Percentiles rank a stretch among this genome's conserved stretches.
Conservation (phyloP, 768 basidiomycete species). For the Podaxis sp. region DNA sequence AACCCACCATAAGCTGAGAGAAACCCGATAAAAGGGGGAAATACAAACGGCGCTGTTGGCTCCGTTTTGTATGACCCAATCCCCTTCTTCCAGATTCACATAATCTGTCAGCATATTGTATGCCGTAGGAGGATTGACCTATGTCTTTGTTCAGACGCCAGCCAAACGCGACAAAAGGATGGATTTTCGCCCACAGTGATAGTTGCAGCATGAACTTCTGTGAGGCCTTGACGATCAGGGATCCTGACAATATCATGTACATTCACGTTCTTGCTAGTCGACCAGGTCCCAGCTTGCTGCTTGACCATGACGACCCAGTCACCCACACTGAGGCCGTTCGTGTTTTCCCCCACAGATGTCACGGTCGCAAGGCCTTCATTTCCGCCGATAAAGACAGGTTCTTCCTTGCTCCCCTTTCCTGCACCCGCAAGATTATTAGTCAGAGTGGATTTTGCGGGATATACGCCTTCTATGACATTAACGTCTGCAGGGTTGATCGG, state of each 20-base stretch:
- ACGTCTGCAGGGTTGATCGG: conserved; percentile 84
- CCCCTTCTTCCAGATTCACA: conserved; percentile 59
- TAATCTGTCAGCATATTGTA: conserved; percentile 80
- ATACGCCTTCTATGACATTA: conserved; percentile 82
- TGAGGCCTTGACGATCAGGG: conserved; percentile 45
- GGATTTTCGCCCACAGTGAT: conserved; percentile 53
- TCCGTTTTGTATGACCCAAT: conserved; percentile 87
- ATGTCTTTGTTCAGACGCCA: background rate
- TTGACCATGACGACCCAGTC: conserved; percentile 79
- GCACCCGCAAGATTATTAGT: conserved; percentile 33
- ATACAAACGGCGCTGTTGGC: conserved; percentile 75
- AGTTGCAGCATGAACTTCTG: conserved; percentile 70
- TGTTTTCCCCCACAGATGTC: conserved; percentile 50
- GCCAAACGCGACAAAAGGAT: background rate
- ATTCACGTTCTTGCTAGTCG: conserved; percentile 51
- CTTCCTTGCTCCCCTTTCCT: conserved; percentile 30
- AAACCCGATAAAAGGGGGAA: background rate
- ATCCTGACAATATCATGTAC: conserved; percentile 62
- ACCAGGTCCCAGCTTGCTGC: conserved; percentile 78
- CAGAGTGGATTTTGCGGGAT: conserved; percentile 60
- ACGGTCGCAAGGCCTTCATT: conserved; percentile 79
- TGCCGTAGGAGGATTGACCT: conserved; percentile 86
- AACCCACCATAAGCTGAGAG: background rate
- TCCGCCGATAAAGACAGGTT: conserved; percentile 61
- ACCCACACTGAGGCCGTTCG: conserved; percentile 38